phyloP scores from a whole-genome alignment of 805 yeast genomes.

The Candida ipomoeae region DNA sequence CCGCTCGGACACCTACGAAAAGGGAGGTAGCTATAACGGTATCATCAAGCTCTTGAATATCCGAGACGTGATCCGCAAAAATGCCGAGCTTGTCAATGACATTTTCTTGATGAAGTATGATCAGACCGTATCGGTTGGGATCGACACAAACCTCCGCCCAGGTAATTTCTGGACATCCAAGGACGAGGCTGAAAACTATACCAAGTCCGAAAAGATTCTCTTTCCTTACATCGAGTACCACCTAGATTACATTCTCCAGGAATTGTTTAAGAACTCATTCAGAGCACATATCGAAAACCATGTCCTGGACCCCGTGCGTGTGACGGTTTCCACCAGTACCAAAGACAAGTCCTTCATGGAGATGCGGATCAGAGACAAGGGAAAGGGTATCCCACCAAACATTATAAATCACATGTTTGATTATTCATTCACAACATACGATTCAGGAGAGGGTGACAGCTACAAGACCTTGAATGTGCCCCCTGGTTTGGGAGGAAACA shows the following conservation, averaged over 20 bases:
- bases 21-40: constrained; percentile 53
- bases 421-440: constrained; percentile 81
- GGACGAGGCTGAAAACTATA: constrained; percentile 34
- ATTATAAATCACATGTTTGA: constrained; percentile 69
- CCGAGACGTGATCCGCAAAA: constrained; percentile 55
- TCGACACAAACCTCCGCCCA: constrained; percentile 42
- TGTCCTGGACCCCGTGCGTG: constrained; percentile 34
- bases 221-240: constrained; percentile 87
- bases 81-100: constrained; percentile 75
- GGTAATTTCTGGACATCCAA: constrained; percentile 26
- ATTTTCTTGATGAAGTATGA: constrained; percentile 82
- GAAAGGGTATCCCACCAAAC: constrained; percentile 79
- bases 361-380: constrained; percentile 77
- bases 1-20: constrained; percentile 40
- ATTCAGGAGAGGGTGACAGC: constrained; percentile 52
- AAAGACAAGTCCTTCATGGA: constrained; percentile 46
- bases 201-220: constrained; percentile 48
- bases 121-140: constrained; percentile 54
- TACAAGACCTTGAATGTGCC: constrained; percentile 61
- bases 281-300: constrained; percentile 80
- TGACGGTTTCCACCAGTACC: constrained; percentile 33
- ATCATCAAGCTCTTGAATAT: constrained; percentile 66
- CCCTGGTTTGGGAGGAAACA: constrained; percentile 66
- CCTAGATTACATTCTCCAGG: constrained; percentile 82
- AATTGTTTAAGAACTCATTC: constrained; percentile 79